Percentiles rank a stretch among this genome's conserved stretches.
Conservation (phyloP, 106 monocot genomes). For the Dendrobium officinale region DNA sequence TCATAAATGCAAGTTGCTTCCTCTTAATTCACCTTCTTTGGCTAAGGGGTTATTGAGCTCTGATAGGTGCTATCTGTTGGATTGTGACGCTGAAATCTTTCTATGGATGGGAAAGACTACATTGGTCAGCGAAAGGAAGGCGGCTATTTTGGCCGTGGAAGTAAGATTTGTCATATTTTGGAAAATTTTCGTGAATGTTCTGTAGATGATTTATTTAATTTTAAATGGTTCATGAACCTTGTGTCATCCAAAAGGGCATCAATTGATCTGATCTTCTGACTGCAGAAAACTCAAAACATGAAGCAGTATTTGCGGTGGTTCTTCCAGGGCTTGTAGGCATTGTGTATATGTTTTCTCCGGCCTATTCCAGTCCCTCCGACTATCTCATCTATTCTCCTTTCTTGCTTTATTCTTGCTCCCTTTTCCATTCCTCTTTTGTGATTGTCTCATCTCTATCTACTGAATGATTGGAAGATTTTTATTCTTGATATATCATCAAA, state of each 20-base stretch:
- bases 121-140: slow-evolving; percentile 57
- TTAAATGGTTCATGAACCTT: neutral
- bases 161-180: slow-evolving; percentile 16
- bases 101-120: slow-evolving; percentile 71
- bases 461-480: neutral
- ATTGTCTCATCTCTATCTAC: neutral
- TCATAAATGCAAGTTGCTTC: slow-evolving; percentile 30
- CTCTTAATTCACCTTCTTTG: slow-evolving; percentile 27
- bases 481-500: neutral
- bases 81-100: slow-evolving; percentile 55
- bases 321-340: neutral
- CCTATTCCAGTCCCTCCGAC: neutral
- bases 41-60: slow-evolving; percentile 38
- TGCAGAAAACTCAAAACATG: neutral
- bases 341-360: neutral
- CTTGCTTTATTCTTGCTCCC: neutral
- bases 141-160: slow-evolving; percentile 38
- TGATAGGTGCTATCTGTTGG: slow-evolving; percentile 49
- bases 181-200: neutral
- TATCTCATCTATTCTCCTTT: neutral
- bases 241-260: neutral
- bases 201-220: neutral
- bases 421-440: neutral
- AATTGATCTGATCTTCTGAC: neutral
- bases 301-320: neutral